These are phyloP conservation scores for Colletotrichum gloeosporioides DNA, from an alignment of 2,329 filamentous ascomycete genomes.

Conservation along the genomic window DNA sequence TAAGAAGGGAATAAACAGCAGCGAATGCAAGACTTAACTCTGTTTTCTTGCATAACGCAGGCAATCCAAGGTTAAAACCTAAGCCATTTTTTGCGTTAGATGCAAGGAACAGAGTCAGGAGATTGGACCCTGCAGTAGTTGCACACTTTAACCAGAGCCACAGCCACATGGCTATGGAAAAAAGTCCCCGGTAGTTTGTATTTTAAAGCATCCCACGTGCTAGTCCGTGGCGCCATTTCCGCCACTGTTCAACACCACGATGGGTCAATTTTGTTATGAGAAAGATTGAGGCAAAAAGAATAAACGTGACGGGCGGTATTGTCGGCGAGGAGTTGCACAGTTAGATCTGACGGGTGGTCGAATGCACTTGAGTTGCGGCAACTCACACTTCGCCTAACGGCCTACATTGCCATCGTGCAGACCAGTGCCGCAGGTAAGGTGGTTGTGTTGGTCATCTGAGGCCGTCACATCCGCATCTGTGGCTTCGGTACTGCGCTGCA, in stretches of 20 bases:
- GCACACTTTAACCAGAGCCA: not conserved
- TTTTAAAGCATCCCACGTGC: not conserved
- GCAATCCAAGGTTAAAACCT: not conserved
- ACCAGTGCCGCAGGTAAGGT: slow-evolving; percentile 12
- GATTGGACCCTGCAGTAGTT: not conserved
- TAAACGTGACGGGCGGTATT: not conserved
- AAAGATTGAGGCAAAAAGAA: not conserved
- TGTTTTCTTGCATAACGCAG: not conserved
- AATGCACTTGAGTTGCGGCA: not conserved
- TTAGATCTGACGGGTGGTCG: not conserved
- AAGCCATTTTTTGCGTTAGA: not conserved
- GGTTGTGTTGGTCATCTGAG: not conserved
- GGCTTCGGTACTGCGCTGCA: not conserved
- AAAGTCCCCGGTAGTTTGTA: not conserved
- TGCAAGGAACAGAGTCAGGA: not conserved
- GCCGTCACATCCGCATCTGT: not conserved
- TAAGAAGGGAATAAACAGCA: not conserved
- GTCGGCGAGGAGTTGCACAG: not conserved
- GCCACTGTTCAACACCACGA: not conserved
- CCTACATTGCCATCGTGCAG: not conserved
- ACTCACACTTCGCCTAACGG: not conserved
- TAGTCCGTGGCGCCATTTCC: not conserved
- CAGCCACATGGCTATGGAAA: not conserved
- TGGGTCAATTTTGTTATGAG: not conserved
- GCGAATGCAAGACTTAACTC: not conserved